Evolutionary conservation across 2,329 filamentous ascomycete genomes (phyloP).

Genomic region (Elsinoe perseae): DNA sequence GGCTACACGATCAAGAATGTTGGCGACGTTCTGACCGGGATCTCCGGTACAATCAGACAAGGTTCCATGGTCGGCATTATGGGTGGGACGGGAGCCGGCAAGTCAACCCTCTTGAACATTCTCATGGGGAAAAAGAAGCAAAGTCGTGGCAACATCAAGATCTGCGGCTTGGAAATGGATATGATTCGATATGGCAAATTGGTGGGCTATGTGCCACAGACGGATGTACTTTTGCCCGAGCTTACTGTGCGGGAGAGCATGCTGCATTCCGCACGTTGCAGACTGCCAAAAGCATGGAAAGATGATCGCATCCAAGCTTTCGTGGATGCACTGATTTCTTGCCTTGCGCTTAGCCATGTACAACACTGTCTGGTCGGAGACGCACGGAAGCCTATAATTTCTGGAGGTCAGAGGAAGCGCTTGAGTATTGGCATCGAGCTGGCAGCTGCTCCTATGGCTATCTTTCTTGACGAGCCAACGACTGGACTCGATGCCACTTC

Average conservation of each 20-base stretch:
- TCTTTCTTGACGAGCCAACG: slow-evolving; percentile 30
- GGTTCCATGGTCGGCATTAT: slow-evolving; percentile 53
- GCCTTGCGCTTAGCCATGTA: slow-evolving; percentile 46
- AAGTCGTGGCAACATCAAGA: slow-evolving; percentile 43
- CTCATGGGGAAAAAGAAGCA: slow-evolving; percentile 52
- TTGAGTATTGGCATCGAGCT: slow-evolving; percentile 55
- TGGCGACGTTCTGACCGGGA: slow-evolving; percentile 43
- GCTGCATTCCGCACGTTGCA: slow-evolving; percentile 49
- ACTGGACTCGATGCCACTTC: slow-evolving; percentile 44
- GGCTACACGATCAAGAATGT: slow-evolving; percentile 23
- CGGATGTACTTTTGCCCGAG: slow-evolving; percentile 53
- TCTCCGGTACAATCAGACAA: slow-evolving; percentile 48
- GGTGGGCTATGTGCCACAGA: slow-evolving; percentile 55
- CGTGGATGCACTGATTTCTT: slow-evolving; percentile 51
- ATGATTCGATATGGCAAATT: slow-evolving; percentile 50
- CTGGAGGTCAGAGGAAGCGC: slow-evolving; percentile 50
- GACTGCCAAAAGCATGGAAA: slow-evolving; percentile 46
- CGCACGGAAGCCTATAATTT: slow-evolving; percentile 45
- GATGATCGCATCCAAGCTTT: slow-evolving; percentile 44
- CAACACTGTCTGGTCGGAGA: slow-evolving; percentile 47
- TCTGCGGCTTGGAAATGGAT: slow-evolving; percentile 42
- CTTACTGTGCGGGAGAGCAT: slow-evolving; percentile 57
- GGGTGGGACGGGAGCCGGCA: slow-evolving; percentile 53
- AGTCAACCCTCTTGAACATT: slow-evolving; percentile 53
- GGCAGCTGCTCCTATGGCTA: slow-evolving; percentile 48